A percentile compares a stretch with the other conserved stretches of the same genome.
Evolutionary conservation across 1,284 basidiomycete genomes (phyloP).

Genomic region (Tranzscheliella williamsii): DNA sequence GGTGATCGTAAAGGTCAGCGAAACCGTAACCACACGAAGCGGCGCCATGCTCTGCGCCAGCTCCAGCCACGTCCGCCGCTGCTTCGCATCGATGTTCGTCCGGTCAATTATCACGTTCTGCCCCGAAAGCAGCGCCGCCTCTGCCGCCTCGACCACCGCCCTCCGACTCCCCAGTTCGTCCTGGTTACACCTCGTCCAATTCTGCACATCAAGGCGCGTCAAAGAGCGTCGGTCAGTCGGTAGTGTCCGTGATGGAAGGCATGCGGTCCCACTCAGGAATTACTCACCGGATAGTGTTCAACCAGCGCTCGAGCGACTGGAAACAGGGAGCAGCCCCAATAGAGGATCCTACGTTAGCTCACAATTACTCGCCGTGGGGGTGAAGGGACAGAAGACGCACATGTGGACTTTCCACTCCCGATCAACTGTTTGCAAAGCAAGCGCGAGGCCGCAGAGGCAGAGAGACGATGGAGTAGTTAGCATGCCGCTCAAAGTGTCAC

Average conservation of each 20-base stretch:
- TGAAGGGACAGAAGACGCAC: background rate
- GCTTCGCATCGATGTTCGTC: slow-evolving; percentile 39
- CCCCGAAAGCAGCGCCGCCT: slow-evolving; percentile 7
- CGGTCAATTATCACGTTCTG: slow-evolving; percentile 34
- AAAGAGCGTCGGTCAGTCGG: no score
- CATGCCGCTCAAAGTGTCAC: no score
- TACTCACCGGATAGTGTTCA: slow-evolving; percentile 7
- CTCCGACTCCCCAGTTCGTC: slow-evolving; percentile 29
- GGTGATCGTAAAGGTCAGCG: slow-evolving; percentile 26
- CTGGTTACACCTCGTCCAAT: slow-evolving; percentile 38
- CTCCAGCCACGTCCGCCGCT: slow-evolving; percentile 33
- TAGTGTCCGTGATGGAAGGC: no score
- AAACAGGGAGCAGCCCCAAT: no score
- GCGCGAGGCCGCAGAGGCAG: background rate
- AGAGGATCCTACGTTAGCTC: no score
- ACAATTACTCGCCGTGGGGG: no score
- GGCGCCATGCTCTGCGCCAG: slow-evolving; percentile 7
- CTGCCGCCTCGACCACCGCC: slow-evolving; percentile 19
- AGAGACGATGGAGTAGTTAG: background rate
- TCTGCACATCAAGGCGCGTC: background rate
- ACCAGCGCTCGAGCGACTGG: slow-evolving; percentile 21
- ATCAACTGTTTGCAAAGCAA: no score
- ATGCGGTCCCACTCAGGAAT: no score
- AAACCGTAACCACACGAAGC: slow-evolving; percentile 6
- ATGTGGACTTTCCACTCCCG: slow-evolving; percentile 38